A percentile compares a stretch with the other conserved stretches of the same genome.
Conservation (phyloP, 2,329 filamentous ascomycete species). For the Hawksworthiomyces lignivorus region DNA sequence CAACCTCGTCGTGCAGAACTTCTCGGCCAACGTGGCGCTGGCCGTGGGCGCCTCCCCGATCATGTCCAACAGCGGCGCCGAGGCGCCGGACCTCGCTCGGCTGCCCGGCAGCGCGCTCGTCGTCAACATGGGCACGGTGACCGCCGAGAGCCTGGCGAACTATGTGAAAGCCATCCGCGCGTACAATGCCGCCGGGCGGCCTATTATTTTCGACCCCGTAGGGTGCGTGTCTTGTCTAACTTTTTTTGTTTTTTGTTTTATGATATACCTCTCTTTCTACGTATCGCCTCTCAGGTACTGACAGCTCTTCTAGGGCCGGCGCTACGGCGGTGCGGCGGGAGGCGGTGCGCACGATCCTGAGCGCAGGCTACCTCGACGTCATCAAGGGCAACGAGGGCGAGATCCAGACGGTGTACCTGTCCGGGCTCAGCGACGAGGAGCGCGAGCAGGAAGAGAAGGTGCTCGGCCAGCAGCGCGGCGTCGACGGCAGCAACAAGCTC, state of each 20-base stretch:
- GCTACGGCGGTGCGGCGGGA: conserved; percentile 67
- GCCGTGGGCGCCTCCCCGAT: conserved; percentile 82
- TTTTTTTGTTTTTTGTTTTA: background rate
- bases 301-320: conserved; percentile 63
- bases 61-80: conserved; percentile 82
- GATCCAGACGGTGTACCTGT: conserved; percentile 64
- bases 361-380: conserved; percentile 69
- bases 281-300: no score
- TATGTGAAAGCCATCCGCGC: conserved; percentile 67
- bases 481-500: conserved; percentile 63
- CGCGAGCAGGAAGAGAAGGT: conserved; percentile 13
- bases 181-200: conserved; percentile 70
- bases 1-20: conserved; percentile 90
- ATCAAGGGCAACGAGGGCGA: conserved; percentile 95
- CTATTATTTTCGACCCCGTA: conserved; percentile 82
- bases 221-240: conserved; percentile 43
- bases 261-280: background rate
- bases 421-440: conserved; percentile 22
- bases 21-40: conserved; percentile 84
- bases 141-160: conserved; percentile 62
- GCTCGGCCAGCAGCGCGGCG: conserved; percentile 62
- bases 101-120: conserved; percentile 68
- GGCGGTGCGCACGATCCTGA: conserved; percentile 64
- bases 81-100: conserved; percentile 71
- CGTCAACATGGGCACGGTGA: conserved; percentile 92